Evolutionary conservation across 805 yeast genomes (phyloP), one percentile per base, ranked within the genome.

Genomic region (Saccharomycopsis capsularis): DNA sequence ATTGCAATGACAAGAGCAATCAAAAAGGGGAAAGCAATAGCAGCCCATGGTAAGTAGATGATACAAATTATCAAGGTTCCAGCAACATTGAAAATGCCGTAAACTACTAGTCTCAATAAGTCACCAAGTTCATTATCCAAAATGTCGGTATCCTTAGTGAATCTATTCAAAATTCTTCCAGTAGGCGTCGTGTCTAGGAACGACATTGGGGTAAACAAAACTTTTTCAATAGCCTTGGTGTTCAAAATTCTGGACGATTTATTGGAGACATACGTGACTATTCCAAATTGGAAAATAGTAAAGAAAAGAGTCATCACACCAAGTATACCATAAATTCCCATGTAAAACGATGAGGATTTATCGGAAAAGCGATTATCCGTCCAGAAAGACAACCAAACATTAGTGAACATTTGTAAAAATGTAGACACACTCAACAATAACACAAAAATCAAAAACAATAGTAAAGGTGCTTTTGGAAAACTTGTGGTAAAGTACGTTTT

Each of bases 351-450:
- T 43, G 70, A 9, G n/a, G 38, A 34, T 16, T 34, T 34, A 6
- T 57, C 48, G 44, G 70, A 64, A 52, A 44, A 83, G 5, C 74
- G 49, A 46, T 67, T 61, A 16, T 70, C 72, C 3, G 81, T 71
- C 96, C 96, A 88, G 63, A 82, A 88, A 1, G 95, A 81, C 51
- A 89, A 70, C 95, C 95, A 85, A 18, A 82, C 79, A 60, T 81
- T 82, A 39, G 83, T 73, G 59, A 82, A 79, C 42, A 81, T 62
- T 48, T 68, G 70, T 52, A 73, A 68, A 61, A 81, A 82, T 2
- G 59, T 54, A 3, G 62, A 48, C 7, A 56, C 41, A 16, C 39
- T 37, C 1, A 64, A 51, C 34, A 64, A 63, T 4, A 60, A 48
- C 44, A 65, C 70, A 34, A 60, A 60, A 48, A 60, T 63, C 19